Base-by-base conservation (phyloP, 2,329 filamentous ascomycete genomes). In the Stachybotrys echinatus region DNA sequence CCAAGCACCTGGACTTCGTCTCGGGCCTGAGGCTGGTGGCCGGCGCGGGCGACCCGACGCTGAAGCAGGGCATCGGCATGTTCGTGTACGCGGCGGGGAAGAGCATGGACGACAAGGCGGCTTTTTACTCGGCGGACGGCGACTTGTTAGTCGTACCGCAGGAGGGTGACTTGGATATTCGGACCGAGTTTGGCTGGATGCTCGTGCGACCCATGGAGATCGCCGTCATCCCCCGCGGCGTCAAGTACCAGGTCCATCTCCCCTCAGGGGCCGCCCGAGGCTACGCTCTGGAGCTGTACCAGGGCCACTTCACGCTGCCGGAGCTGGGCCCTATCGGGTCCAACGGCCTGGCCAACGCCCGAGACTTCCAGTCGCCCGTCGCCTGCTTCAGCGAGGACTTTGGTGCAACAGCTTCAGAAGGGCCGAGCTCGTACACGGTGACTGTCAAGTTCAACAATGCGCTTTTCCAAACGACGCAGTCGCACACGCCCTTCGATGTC, bases 41-140 rank as follows among this genome's bases (percentile, higher is more conserved):
- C 2, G 89, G 89, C 4, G 87, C 89, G 0, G 91, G 91, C 17
- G 87, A 94, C 58, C 84, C 89, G 0, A 86, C 85, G 0, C 77
- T 87, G 65, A 95, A 95, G 70, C 75, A 80, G 18, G 91, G 91
- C 0, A 60, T 95, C 40, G 90, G 88, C 20, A 90, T 94, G 52
- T 85, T 88, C 66, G 81, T 94, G 50, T 95, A 89, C 62, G 85
- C 87, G 1, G 88, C 87, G 0, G 88, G 88, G 19, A 85, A 81
- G 64, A 83, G 85, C 62, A 95, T 96, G 91, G 75, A 76, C 45
- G 70, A 76, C n/a, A 79, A 80, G 38, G 76, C 85, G 46, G 89
- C 89, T 0, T 95, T 92, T 65, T 95, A 92, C 74, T 92, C 87
- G 4, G 86, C 89, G 0, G 88, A 92, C 62, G 88, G 88, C 12